Conservation (phyloP, 176 grass and related monocot species). For the Dactylis glomerata region DNA sequence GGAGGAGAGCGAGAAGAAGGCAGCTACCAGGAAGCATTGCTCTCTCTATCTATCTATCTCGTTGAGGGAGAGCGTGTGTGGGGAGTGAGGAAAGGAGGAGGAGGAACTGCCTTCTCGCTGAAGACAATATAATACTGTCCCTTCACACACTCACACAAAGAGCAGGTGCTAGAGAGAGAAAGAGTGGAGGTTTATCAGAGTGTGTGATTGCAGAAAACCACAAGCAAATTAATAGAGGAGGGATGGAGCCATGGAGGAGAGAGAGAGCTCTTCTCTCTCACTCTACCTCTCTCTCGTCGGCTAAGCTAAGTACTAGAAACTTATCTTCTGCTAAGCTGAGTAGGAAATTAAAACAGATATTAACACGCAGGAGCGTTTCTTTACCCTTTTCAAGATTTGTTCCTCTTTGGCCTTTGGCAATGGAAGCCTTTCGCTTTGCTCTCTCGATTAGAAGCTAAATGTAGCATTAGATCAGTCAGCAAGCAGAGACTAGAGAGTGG, state of each 20-base stretch:
- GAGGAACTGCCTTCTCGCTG: conserved; percentile 22
- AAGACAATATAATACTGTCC: conserved; percentile 15
- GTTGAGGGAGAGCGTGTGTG: neutral
- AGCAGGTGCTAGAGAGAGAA: neutral
- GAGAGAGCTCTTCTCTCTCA: neutral
- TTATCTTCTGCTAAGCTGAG: neutral
- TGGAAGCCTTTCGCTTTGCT: neutral
- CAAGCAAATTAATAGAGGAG: neutral
- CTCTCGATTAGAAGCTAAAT: neutral
- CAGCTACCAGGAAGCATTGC: conserved; percentile 7
- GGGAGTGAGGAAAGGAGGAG: neutral
- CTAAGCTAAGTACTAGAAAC: neutral
- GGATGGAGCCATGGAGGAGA: neutral
- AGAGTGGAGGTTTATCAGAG: neutral
- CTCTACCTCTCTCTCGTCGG: neutral
- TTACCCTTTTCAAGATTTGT: conserved; percentile 22
- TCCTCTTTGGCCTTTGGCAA: neutral
- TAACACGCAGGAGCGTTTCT: neutral
- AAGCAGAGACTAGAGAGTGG: neutral
- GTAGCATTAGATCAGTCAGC: neutral
- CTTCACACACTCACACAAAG: neutral
- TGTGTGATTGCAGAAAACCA: conserved; percentile 16
- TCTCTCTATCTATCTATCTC: neutral
- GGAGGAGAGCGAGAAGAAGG: conserved; percentile 20
- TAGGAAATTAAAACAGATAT: too few relatives aligned